These are phyloP conservation scores for Coelastrella sp. DNA, from an alignment of 139 green algal species.

Conservation along the genomic window DNA sequence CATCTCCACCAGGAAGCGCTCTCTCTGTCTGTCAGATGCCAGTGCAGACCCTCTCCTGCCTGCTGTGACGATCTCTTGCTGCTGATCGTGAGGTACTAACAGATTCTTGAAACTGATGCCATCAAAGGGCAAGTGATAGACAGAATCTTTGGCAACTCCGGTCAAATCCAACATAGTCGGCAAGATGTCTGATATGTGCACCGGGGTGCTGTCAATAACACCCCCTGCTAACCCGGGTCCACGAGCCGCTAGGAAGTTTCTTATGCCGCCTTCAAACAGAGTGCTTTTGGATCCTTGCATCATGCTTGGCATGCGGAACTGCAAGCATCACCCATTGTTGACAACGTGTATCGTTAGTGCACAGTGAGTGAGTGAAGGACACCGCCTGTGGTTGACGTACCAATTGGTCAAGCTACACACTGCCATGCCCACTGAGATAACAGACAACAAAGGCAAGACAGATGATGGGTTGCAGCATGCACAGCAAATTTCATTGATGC, in stretches of 20 bases:
- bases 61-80: background rate
- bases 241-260: background rate
- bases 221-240: background rate
- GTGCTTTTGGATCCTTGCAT: background rate
- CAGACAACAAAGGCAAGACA: background rate
- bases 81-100: too few species aligned
- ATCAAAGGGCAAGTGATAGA: too few species aligned
- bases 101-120: too few species aligned
- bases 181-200: background rate
- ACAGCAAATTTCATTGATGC: background rate
- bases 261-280: background rate
- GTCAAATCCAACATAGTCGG: background rate
- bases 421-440: background rate
- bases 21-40: too few species aligned
- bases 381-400: background rate
- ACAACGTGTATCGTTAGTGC: background rate
- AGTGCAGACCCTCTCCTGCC: too few species aligned
- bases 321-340: background rate
- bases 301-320: background rate
- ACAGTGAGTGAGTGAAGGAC: background rate
- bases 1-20: too few species aligned
- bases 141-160: background rate
- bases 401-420: background rate
- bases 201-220: background rate
- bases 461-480: background rate